These are phyloP conservation scores for Leptographium radiaticola DNA, from an alignment of 2,329 filamentous ascomycete species.

Conservation along the genomic window DNA sequence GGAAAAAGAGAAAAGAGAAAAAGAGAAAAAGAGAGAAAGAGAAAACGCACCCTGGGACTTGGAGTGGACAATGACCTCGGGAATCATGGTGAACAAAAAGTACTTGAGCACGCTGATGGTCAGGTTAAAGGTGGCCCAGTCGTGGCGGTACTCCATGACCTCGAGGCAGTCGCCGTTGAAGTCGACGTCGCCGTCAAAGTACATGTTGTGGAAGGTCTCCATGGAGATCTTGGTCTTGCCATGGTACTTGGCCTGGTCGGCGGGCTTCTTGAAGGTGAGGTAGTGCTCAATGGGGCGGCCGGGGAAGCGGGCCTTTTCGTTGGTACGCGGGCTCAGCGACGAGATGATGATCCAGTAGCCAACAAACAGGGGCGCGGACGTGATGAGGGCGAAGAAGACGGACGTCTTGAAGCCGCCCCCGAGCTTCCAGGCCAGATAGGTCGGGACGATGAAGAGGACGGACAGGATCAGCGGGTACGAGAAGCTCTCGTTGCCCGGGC, in stretches of 20 bases:
- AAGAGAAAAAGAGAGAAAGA: not conserved
- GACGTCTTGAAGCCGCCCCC: constrained; percentile 78
- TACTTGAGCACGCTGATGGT: constrained; percentile 11
- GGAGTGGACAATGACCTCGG: constrained; percentile 13
- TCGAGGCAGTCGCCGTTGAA: constrained; percentile 92
- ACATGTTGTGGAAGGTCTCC: constrained; percentile 95
- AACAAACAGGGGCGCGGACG: constrained; percentile 65
- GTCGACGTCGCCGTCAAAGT: constrained; percentile 88
- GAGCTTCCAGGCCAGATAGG: constrained; percentile 70
- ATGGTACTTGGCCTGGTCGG: constrained; percentile 51
- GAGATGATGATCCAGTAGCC: constrained; percentile 75
- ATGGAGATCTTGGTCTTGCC: constrained; percentile 74
- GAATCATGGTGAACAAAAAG: constrained; percentile 12
- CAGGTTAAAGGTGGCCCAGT: constrained; percentile 66
- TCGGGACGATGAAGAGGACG: constrained; percentile 57
- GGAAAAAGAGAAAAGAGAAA: not conserved
- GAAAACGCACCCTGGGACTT: constrained; percentile 10
- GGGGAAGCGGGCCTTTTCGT: constrained; percentile 79
- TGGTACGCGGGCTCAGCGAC: constrained; percentile 72
- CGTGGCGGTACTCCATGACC: constrained; percentile 83
- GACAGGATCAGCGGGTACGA: constrained; percentile 66
- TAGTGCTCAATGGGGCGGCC: constrained; percentile 86
- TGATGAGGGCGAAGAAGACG: constrained; percentile 72
- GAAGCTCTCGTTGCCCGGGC: constrained; percentile 72
- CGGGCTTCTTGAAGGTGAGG: constrained; percentile 63